Evolutionary conservation across 176 grass and related monocot genomes (phyloP).

Genomic region (Aegilops longissima): DNA sequence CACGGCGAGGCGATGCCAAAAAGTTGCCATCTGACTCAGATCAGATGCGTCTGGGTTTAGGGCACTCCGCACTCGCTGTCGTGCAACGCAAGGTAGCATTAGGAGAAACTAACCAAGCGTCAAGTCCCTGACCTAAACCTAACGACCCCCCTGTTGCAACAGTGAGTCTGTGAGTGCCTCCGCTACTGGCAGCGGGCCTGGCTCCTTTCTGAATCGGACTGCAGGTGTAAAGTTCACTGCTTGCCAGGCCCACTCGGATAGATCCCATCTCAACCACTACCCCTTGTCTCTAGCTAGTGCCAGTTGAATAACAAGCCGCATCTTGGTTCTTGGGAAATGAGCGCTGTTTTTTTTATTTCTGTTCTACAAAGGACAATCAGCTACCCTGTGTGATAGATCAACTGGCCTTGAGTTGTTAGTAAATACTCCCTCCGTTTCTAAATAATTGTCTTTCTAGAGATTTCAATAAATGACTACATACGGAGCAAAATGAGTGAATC

Average conservation of each 20-base stretch:
- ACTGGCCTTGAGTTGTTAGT: not conserved
- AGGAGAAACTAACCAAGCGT: not conserved
- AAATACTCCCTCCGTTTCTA: no score
- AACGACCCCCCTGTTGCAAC: not conserved
- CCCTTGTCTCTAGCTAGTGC: constrained; percentile 21
- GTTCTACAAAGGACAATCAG: not conserved
- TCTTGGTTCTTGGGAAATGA: constrained; percentile 6
- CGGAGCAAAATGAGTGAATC: no score
- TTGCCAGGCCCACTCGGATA: not conserved
- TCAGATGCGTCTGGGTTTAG: not conserved
- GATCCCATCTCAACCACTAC: constrained; percentile 47
- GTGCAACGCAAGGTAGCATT: constrained; percentile 13
- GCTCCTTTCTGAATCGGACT: not conserved
- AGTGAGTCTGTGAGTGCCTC: not conserved
- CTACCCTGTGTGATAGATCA: not conserved
- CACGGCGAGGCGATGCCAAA: constrained; percentile 22
- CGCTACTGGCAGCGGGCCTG: not conserved
- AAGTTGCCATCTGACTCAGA: not conserved
- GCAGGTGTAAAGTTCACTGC: constrained; percentile 34
- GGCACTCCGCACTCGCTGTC: not conserved
- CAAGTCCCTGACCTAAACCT: not conserved
- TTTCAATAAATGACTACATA: no score
- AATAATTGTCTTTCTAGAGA: no score
- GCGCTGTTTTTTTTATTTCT: not conserved
- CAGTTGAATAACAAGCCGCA: not conserved